Conservation (phyloP, 208 protist genomes). For the Trypanosoma platydactyli region DNA sequence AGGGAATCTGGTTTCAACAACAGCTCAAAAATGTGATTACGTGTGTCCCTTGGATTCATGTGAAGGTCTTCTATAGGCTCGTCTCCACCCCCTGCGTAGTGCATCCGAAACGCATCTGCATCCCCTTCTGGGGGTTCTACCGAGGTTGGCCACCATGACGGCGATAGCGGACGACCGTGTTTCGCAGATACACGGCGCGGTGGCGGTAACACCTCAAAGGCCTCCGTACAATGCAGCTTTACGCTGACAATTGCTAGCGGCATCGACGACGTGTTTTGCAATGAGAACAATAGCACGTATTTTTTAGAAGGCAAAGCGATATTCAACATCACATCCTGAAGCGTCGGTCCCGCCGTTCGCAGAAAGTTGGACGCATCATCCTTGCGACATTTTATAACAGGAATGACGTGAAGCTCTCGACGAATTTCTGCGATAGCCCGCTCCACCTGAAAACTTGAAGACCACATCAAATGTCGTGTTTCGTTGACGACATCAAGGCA, state of each 20-base stretch:
- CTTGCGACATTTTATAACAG: not conserved
- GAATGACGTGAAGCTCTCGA: constrained; percentile 31
- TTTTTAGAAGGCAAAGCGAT: constrained; percentile 24
- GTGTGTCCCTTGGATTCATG: constrained; percentile 43
- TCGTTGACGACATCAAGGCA: constrained; percentile 54
- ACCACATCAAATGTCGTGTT: constrained; percentile 49
- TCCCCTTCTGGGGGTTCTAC: constrained; percentile 2
- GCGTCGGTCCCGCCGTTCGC: not conserved
- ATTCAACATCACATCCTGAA: constrained; percentile 18
- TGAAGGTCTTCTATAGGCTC: constrained; percentile 29
- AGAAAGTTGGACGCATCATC: not conserved
- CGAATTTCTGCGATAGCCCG: constrained; percentile 45
- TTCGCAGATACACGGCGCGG: not conserved
- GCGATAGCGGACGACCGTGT: not conserved
- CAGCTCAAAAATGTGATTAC: constrained; percentile 36
- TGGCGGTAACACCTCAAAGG: constrained; percentile 22
- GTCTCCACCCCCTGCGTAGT: constrained; percentile 20
- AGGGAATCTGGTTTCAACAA: constrained; percentile 33
- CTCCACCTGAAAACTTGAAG: constrained; percentile 48
- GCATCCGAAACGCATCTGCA: constrained; percentile 15
- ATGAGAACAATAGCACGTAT: constrained; percentile 40
- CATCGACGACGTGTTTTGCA: constrained; percentile 42
- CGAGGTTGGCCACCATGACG: constrained; percentile 17
- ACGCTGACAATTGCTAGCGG: constrained; percentile 37
- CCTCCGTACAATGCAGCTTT: constrained; percentile 23